These are phyloP conservation scores for Exophiala mesophila DNA, from an alignment of 2,329 filamentous ascomycete species.

Conservation along the genomic window DNA sequence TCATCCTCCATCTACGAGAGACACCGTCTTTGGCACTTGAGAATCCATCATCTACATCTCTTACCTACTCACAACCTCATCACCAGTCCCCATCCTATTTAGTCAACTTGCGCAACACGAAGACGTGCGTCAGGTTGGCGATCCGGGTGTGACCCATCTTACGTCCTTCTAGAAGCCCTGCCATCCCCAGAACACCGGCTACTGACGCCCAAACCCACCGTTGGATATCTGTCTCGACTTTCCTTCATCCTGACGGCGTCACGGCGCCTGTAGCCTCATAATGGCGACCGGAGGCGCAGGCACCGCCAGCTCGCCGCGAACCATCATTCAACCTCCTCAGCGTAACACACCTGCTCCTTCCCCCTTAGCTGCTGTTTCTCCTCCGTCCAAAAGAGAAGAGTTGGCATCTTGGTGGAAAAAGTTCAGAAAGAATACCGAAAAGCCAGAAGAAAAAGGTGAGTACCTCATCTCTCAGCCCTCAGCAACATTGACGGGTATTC, in stretches of 20 bases:
- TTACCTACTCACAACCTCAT: not conserved
- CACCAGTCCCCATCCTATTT: not conserved
- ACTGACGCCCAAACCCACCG: not conserved
- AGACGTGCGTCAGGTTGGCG: not conserved
- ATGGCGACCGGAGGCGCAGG: constrained; percentile 23
- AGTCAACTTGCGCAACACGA: not conserved
- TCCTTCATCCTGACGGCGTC: constrained; percentile 7
- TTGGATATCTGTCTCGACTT: not conserved
- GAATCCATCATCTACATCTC: not conserved
- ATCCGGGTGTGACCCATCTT: not conserved
- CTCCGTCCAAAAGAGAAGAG: constrained; percentile 72
- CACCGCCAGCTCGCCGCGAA: constrained; percentile 14
- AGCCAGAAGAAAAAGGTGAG: constrained; percentile 60
- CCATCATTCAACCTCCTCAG: constrained; percentile 24
- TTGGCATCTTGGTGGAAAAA: constrained; percentile 96
- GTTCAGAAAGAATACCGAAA: constrained; percentile 70
- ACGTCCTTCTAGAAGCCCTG: constrained; percentile 1
- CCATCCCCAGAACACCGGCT: not conserved
- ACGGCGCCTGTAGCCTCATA: constrained; percentile 20
- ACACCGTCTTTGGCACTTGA: not conserved
- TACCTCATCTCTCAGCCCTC: too few species aligned
- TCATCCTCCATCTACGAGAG: too few species aligned
- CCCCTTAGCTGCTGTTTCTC: constrained; percentile 56
- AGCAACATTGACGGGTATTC: too few species aligned
- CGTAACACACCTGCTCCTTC: constrained; percentile 33